Percentiles rank a stretch among this genome's conserved stretches.
These are phyloP conservation scores for Thermomucor indicae-seudaticae DNA, from an alignment of 371 early-diverging fungal species.

Conservation along the genomic window DNA sequence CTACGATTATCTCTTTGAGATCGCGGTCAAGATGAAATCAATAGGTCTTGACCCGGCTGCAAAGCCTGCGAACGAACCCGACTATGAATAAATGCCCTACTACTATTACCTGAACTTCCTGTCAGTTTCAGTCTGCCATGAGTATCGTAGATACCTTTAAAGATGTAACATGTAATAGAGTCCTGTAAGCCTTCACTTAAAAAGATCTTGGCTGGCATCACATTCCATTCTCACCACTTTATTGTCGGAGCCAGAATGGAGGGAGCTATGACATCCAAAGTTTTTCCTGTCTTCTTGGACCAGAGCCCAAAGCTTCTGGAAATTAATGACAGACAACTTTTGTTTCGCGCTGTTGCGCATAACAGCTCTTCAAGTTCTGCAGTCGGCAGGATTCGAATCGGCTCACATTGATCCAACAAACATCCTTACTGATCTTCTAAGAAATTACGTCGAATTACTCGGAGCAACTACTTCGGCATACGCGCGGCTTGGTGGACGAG, in stretches of 20 bases:
- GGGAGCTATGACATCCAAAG: no score
- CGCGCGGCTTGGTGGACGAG: conserved; percentile 40
- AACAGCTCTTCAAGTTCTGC: conserved; percentile 41
- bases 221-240: no score
- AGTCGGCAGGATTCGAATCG: conserved; percentile 46
- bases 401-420: conserved; percentile 32
- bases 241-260: no score
- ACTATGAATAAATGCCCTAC: conserved; percentile 14
- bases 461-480: conserved; percentile 34
- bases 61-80: conserved; percentile 36
- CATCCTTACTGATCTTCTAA: conserved; percentile 40
- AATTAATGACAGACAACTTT: conserved; percentile 45
- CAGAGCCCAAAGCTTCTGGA: no score
- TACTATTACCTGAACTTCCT: no score
- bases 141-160: no score
- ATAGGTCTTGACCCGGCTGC: conserved; percentile 73
- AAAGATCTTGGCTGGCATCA: no score
- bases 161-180: no score
- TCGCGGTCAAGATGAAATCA: conserved; percentile 89
- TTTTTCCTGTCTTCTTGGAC: no score
- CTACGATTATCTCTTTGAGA: conserved; percentile 97
- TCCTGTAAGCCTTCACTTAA: no score
- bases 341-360: conserved; percentile 40
- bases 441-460: conserved; percentile 35
- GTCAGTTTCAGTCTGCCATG: no score